These are phyloP conservation scores for Nicotiana tabacum DNA, from an alignment of 257 asterid species.

Conservation along the genomic window DNA sequence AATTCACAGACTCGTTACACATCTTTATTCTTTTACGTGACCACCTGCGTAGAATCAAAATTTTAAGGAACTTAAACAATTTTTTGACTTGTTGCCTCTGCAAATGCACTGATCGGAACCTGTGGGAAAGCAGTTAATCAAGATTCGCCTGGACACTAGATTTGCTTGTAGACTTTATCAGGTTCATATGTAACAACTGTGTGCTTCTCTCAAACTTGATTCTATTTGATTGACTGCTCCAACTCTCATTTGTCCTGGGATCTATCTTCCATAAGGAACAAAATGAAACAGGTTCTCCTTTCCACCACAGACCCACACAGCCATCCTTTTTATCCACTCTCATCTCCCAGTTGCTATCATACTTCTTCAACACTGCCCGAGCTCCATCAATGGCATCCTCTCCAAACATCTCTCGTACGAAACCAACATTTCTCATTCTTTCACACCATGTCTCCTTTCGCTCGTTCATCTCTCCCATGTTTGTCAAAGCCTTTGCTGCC, in stretches of 20 bases:
- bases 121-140: not conserved
- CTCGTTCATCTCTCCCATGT: conserved; percentile 63
- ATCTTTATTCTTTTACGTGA: not conserved
- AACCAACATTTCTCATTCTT: conserved; percentile 59
- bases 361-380: conserved; percentile 63
- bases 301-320: conserved; percentile 65
- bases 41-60: not conserved
- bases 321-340: conserved; percentile 52
- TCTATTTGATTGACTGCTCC: not conserved
- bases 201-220: not conserved
- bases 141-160: not conserved
- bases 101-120: not conserved
- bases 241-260: not conserved
- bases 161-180: not conserved
- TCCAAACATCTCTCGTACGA: conserved; percentile 37
- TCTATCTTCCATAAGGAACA: conserved; percentile 69
- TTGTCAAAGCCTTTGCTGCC: conserved; percentile 63
- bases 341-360: conserved; percentile 73
- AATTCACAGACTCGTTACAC: not conserved
- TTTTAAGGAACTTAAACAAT: not conserved
- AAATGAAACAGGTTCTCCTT: conserved; percentile 74
- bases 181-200: not conserved
- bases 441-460: conserved; percentile 71
- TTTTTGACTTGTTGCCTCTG: conserved; percentile 2
- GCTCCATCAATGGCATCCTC: conserved; percentile 70